Evolutionary conservation across 2,329 filamentous ascomycete species (phyloP).

Genomic region (Hypoxylon sp.): DNA sequence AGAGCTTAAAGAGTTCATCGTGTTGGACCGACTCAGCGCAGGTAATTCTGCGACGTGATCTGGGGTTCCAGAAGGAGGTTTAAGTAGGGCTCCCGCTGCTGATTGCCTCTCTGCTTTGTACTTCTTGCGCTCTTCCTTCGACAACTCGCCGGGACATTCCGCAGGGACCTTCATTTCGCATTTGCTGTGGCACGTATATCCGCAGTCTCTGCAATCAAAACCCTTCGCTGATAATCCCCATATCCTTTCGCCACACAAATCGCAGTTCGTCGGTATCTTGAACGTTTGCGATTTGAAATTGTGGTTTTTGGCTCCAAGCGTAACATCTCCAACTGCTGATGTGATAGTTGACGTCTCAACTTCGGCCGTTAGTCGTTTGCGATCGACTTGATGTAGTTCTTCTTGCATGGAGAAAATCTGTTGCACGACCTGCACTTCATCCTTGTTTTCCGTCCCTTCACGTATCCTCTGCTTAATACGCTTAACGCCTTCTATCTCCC

Average conservation of each 20-base stretch:
- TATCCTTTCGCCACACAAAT: conserved; percentile 95
- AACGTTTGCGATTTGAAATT: conserved; percentile 99
- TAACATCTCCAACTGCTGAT: conserved; percentile 91
- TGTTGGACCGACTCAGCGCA: conserved; percentile 82
- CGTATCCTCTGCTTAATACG: conserved; percentile 81
- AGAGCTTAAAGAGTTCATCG: conserved; percentile 90
- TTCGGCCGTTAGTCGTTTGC: conserved; percentile 87
- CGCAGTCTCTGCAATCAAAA: conserved; percentile 95
- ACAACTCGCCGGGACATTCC: conserved; percentile 93
- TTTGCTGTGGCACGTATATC: conserved; percentile 98
- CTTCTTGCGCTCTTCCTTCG: conserved; percentile 96
- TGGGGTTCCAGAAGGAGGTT: conserved; percentile 63
- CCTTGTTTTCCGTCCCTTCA: conserved; percentile 88
- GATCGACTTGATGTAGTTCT: conserved; percentile 85
- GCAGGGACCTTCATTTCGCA: conserved; percentile 99
- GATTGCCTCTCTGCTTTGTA: conserved; percentile 89
- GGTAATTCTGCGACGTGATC: conserved; percentile 74
- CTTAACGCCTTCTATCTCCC: conserved; percentile 86
- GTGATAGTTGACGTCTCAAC: conserved; percentile 95
- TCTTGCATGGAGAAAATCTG: conserved; percentile 90
- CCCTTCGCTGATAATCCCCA: conserved; percentile 98
- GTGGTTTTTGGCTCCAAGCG: conserved; percentile 92
- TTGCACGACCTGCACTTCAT: conserved; percentile 87
- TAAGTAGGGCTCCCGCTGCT: conserved; percentile 74
- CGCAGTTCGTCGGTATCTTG: conserved; percentile 98